Percentiles rank a stretch among this genome's conserved stretches.
Evolutionary conservation across 768 basidiomycete species (phyloP).

Genomic region (Amanita muscaria): DNA sequence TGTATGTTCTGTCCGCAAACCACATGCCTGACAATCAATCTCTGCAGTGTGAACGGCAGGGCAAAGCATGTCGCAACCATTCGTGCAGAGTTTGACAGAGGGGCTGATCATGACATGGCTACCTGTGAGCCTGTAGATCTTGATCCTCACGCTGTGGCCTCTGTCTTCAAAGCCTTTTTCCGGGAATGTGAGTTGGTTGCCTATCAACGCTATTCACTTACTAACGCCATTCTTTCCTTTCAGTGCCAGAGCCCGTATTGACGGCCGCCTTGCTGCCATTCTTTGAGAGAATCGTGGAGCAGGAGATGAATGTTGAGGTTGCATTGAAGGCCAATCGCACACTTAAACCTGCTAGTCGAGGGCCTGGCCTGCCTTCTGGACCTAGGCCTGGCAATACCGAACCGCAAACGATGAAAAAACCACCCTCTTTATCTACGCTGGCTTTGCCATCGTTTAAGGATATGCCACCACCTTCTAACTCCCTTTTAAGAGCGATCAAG

Average conservation of each 20-base stretch:
- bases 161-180: conserved; percentile 86
- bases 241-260: conserved; percentile 83
- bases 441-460: conserved; percentile 62
- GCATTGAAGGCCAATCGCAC: conserved; percentile 15
- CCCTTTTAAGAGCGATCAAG: conserved; percentile 48
- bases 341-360: conserved; percentile 15
- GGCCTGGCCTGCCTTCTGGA: conserved; percentile 28
- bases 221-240: conserved; percentile 5
- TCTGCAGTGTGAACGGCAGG: conserved; percentile 68
- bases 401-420: conserved; percentile 48
- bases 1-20: conserved; percentile 1
- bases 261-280: conserved; percentile 61
- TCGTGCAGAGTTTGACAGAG: conserved; percentile 75
- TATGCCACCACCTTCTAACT: conserved; percentile 51
- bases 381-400: conserved; percentile 24
- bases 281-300: conserved; percentile 71
- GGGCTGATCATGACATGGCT: conserved; percentile 79
- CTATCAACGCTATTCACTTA: conserved; percentile 3
- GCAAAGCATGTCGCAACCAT: conserved; percentile 72
- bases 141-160: conserved; percentile 91
- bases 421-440: conserved; percentile 73
- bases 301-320: conserved; percentile 37
- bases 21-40: conserved; percentile 10
- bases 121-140: conserved; percentile 77
- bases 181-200: conserved; percentile 67